Evolutionary conservation across 2,329 filamentous ascomycete genomes (phyloP).

Genomic region (Apiospora kogelbergensis): DNA sequence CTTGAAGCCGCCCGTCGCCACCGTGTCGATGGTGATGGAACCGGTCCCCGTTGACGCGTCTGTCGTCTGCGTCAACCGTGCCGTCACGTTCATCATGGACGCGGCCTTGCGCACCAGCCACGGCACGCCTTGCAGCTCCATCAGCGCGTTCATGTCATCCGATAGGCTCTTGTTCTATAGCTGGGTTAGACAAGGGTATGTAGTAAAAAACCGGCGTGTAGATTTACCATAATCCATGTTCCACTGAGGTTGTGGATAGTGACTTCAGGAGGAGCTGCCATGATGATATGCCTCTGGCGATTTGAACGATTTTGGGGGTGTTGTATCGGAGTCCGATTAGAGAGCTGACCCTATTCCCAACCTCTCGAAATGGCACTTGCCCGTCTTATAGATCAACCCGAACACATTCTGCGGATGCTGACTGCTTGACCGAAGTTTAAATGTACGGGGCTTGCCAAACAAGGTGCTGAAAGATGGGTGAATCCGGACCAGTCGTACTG

Average conservation of each 20-base stretch:
- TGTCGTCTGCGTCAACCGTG: not conserved
- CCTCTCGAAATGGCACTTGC: not conserved
- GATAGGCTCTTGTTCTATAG: conserved; percentile 7
- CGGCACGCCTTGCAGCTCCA: conserved; percentile 7
- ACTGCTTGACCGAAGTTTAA: not conserved
- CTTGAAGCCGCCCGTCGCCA: conserved; percentile 2
- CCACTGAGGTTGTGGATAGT: conserved; percentile 8
- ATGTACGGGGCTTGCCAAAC: not conserved
- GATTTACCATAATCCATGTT: not conserved
- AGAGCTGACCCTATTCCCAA: not conserved
- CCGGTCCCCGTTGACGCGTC: not conserved
- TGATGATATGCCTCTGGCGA: not conserved
- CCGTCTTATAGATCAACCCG: not conserved
- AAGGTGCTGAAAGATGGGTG: not conserved
- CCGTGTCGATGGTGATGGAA: conserved; percentile 6
- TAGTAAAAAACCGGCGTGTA: not conserved
- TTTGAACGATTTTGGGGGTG: not conserved
- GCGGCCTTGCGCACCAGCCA: conserved; percentile 4
- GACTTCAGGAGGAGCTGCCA: conserved; percentile 1
- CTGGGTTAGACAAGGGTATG: not conserved
- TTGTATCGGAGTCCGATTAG: not conserved
- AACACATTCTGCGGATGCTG: not conserved
- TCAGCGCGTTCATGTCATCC: not conserved
- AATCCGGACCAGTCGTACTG: not conserved
- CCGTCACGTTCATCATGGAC: not conserved